A percentile compares a stretch with the other conserved stretches of the same genome.
These are phyloP conservation scores for Phaeodactylum tricornutum DNA, from an alignment of 108 stramenopile genomes.

Conservation along the genomic window DNA sequence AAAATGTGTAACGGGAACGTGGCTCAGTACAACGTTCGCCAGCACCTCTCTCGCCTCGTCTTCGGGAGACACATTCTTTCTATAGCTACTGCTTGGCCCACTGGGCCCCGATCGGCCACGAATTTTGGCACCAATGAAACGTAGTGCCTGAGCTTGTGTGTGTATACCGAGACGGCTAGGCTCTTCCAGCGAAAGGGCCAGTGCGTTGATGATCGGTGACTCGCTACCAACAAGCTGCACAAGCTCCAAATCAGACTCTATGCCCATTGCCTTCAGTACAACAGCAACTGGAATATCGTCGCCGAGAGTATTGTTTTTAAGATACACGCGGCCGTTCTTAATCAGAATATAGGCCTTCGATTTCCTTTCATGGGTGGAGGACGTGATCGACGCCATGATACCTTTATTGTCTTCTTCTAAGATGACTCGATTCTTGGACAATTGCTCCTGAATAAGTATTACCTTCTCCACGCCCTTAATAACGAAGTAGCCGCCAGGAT, in stretches of 20 bases:
- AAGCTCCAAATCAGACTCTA: slow-evolving; percentile 91
- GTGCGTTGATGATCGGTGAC: slow-evolving; percentile 63
- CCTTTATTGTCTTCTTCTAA: slow-evolving; percentile 89
- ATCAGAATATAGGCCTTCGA: slow-evolving; percentile 83
- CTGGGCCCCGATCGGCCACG: slow-evolving; percentile 31
- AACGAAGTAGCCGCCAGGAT: slow-evolving; percentile 99
- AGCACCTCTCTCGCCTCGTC: slow-evolving; percentile 96
- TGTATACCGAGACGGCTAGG: slow-evolving; percentile 70
- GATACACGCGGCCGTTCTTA: slow-evolving; percentile 81
- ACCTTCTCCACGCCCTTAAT: slow-evolving; percentile 97
- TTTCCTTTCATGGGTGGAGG: slow-evolving; percentile 91
- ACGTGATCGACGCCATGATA: slow-evolving; percentile 83
- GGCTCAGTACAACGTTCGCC: slow-evolving; percentile 89
- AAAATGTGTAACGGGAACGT: slow-evolving; percentile 89
- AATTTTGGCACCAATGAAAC: slow-evolving; percentile 92
- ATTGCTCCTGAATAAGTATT: slow-evolving; percentile 97
- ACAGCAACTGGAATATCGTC: slow-evolving; percentile 96
- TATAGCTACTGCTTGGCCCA: slow-evolving; percentile 12
- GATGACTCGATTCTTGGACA: slow-evolving; percentile 98
- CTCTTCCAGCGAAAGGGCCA: slow-evolving; percentile 91
- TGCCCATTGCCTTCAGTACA: slow-evolving; percentile 94
- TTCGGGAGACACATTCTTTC: slow-evolving; percentile 56
- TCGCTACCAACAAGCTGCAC: slow-evolving; percentile 94
- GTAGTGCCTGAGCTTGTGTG: slow-evolving; percentile 85
- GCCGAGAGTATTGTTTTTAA: slow-evolving; percentile 96